Evolutionary conservation across 2,329 filamentous ascomycete genomes (phyloP).

Genomic region (Rhynchosporium secalis): DNA sequence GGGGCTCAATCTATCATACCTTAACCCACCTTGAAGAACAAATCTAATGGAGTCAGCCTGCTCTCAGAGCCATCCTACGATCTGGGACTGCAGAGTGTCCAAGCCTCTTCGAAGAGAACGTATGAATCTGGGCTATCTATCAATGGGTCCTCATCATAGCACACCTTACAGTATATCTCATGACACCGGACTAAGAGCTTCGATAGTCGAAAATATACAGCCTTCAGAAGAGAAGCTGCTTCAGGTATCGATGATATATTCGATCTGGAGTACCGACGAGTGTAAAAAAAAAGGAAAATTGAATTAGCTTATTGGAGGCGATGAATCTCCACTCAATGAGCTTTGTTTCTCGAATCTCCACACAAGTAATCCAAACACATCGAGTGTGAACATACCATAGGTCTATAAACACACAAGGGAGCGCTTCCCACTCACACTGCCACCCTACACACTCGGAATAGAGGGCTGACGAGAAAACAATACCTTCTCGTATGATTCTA

Average conservation of each 20-base stretch:
- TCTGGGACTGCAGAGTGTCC: constrained; percentile 5
- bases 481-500: constrained; percentile 65
- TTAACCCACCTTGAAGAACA: not conserved
- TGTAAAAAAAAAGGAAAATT: constrained; percentile 22
- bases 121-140: not conserved
- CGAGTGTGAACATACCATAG: constrained; percentile 40
- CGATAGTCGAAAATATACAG: not conserved
- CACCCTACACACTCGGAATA: not conserved
- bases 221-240: not conserved
- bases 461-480: constrained; percentile 14
- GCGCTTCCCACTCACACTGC: not conserved
- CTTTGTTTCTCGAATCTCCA: constrained; percentile 21
- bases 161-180: not conserved
- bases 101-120: not conserved
- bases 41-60: constrained; percentile 10
- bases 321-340: constrained; percentile 18
- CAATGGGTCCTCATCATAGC: not conserved
- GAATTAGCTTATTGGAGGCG: constrained; percentile 25
- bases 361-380: constrained; percentile 19
- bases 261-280: constrained; percentile 21
- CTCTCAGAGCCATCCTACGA: constrained; percentile 17
- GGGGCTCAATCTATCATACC: too few species aligned
- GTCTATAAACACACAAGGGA: constrained; percentile 46
- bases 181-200: not conserved
- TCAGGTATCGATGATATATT: constrained; percentile 20